These are phyloP conservation scores for Fusarium sp. DNA, from an alignment of 2,329 filamentous ascomycete species.

Conservation along the genomic window DNA sequence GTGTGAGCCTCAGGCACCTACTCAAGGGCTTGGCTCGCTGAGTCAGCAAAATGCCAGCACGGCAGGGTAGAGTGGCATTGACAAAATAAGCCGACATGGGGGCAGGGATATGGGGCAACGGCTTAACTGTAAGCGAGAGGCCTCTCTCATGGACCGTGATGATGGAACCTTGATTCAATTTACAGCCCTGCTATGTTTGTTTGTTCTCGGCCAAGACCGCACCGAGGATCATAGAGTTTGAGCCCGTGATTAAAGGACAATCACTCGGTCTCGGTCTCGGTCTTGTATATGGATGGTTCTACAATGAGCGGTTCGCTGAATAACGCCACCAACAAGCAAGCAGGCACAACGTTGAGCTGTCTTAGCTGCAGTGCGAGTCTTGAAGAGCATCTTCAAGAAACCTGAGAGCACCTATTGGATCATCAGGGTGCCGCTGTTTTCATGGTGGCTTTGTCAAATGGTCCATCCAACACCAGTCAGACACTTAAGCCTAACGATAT, in stretches of 20 bases:
- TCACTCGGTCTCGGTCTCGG: background rate
- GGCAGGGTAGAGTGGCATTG: slow-evolving; percentile 3
- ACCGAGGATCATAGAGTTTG: background rate
- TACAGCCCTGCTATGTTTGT: background rate
- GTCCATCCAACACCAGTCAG: background rate
- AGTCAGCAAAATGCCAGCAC: slow-evolving; percentile 15
- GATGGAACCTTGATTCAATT: background rate
- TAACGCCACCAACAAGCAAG: background rate
- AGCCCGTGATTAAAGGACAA: background rate
- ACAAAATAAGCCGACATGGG: slow-evolving; percentile 30
- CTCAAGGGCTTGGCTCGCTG: background rate
- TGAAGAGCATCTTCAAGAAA: background rate
- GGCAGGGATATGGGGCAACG: background rate
- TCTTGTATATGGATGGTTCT: background rate
- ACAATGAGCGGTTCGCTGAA: background rate
- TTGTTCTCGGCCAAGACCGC: background rate
- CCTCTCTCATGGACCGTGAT: slow-evolving; percentile 8
- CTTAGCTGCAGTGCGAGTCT: background rate
- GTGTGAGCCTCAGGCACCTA: slow-evolving; percentile 25
- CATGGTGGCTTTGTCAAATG: background rate
- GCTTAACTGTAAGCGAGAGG: background rate
- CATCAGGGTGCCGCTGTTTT: background rate
- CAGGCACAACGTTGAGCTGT: background rate
- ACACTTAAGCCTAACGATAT: background rate
- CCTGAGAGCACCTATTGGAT: background rate